phyloP scores from a whole-genome alignment of 2,329 filamentous ascomycete genomes.

The Colletotrichum sansevieriae region DNA sequence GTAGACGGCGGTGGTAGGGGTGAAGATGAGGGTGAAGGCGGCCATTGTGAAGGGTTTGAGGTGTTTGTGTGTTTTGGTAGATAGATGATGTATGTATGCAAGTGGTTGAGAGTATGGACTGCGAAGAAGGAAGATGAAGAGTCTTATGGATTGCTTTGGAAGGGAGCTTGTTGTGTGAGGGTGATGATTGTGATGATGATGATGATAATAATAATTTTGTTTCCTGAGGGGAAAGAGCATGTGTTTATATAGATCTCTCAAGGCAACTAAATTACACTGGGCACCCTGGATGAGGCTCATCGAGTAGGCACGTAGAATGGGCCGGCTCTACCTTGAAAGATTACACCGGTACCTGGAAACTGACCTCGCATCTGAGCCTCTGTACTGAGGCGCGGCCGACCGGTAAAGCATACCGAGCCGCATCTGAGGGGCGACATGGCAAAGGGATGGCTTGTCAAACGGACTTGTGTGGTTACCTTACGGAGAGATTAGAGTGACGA shows the following conservation, averaged over 20 bases:
- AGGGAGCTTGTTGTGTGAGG: conserved; percentile 28
- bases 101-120: conserved; percentile 45
- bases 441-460: conserved; percentile 11
- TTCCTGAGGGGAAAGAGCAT: conserved; percentile 19
- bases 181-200: conserved; percentile 23
- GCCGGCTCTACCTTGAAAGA: conserved; percentile 24
- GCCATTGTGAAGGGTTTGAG: conserved; percentile 53
- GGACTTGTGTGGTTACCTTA: background rate
- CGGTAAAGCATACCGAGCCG: conserved; percentile 22
- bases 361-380: conserved; percentile 31
- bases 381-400: conserved; percentile 26
- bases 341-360: conserved; percentile 1
- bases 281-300: conserved; percentile 29
- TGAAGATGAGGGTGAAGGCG: conserved; percentile 49
- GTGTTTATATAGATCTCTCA: conserved; percentile 37
- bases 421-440: background rate
- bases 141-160: background rate
- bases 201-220: conserved; percentile 1
- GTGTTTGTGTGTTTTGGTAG: conserved; percentile 28
- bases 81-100: conserved; percentile 39
- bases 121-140: conserved; percentile 39
- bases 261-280: conserved; percentile 14
- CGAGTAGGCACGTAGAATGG: conserved; percentile 31
- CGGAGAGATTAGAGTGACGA: conserved; percentile 3
- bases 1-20: conserved; percentile 52